Conservation (phyloP, 305 asterid genomes). For the Fraxinus sp. region DNA sequence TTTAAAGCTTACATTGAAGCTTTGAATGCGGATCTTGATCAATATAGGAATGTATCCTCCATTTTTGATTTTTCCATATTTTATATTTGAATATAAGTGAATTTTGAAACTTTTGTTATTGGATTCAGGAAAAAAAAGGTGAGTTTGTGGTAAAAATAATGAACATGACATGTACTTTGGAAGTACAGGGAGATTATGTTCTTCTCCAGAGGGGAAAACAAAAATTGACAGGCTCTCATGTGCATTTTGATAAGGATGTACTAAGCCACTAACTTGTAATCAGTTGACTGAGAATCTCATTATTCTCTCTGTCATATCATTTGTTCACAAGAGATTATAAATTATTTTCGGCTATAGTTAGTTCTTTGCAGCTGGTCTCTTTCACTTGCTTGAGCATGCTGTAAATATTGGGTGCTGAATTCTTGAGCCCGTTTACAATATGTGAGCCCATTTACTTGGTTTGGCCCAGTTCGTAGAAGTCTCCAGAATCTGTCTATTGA, state of each 20-base stretch:
- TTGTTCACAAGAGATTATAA: background rate
- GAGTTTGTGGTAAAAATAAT: background rate
- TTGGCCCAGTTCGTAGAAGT: no score
- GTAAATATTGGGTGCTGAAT: no score
- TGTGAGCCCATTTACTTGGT: no score
- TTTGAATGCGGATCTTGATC: constrained; percentile 75
- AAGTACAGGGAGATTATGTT: background rate
- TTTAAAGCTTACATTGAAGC: constrained; percentile 80
- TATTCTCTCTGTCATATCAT: background rate
- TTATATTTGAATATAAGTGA: background rate
- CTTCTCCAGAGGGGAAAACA: background rate
- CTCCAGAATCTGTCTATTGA: no score
- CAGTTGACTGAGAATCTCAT: no score
- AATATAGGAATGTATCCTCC: constrained; percentile 60
- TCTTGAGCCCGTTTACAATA: no score
- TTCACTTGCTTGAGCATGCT: constrained; percentile 80
- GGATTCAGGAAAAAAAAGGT: background rate
- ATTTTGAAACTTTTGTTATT: background rate
- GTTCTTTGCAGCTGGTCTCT: constrained; percentile 90
- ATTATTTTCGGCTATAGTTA: constrained; percentile 72
- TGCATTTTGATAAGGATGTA: no score
- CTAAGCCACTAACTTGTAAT: no score
- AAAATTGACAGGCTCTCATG: no score
- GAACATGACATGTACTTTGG: background rate
- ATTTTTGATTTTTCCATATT: background rate